Percentiles rank a stretch among this genome's conserved stretches.
Conservation (phyloP, 768 basidiomycete species). For the Lactarius tabidus region DNA sequence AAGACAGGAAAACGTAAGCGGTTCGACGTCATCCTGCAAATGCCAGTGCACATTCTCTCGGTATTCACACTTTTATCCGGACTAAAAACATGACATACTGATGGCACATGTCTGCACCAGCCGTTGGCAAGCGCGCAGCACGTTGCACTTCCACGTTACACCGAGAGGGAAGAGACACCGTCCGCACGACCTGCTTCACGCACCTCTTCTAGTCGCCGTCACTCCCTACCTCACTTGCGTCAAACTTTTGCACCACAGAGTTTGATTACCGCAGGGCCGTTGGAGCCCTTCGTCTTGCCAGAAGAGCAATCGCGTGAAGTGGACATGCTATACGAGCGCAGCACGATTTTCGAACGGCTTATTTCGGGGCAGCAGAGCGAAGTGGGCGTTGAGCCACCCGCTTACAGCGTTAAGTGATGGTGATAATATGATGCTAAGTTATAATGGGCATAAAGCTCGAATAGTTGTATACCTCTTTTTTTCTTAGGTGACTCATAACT, state of each 20-base stretch:
- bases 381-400: slow-evolving; percentile 78
- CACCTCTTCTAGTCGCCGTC: not conserved
- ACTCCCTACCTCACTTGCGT: not conserved
- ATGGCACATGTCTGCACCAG: slow-evolving; percentile 2
- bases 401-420: slow-evolving; percentile 42
- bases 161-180: not conserved
- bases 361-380: slow-evolving; percentile 81
- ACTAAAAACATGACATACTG: not conserved
- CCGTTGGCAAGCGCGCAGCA: slow-evolving; percentile 14
- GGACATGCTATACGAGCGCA: slow-evolving; percentile 42
- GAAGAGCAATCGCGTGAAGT: slow-evolving; percentile 26
- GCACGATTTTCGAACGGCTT: slow-evolving; percentile 59
- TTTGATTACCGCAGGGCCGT: not conserved
- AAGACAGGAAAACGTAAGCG: slow-evolving; percentile 72
- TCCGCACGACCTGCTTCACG: not conserved
- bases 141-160: slow-evolving; percentile 13
- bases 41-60: slow-evolving; percentile 83
- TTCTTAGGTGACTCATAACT: not conserved
- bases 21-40: slow-evolving; percentile 83
- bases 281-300: not conserved
- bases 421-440: not conserved
- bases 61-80: slow-evolving; percentile 35
- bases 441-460: not conserved
- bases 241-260: not conserved
- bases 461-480: not conserved